These are phyloP conservation scores for Tulasnella sp. DNA, from an alignment of 768 basidiomycete genomes.

Conservation along the genomic window DNA sequence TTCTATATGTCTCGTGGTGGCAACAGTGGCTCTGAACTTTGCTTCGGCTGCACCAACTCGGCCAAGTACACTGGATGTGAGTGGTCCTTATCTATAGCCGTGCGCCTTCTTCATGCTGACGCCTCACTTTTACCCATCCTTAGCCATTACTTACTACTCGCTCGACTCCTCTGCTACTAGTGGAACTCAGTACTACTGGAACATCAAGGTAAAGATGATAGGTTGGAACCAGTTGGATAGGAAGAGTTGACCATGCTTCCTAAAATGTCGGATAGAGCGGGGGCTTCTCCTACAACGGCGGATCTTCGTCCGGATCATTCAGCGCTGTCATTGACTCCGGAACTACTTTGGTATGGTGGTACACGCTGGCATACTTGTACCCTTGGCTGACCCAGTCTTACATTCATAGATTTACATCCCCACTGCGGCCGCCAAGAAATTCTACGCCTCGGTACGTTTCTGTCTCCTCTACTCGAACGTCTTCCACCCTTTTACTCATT, in stretches of 20 bases:
- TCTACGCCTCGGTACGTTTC: background rate
- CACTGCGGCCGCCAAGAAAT: background rate
- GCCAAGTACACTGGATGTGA: slow-evolving; percentile 42
- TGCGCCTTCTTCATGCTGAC: background rate
- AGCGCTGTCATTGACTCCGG: slow-evolving; percentile 46
- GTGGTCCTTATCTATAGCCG: background rate
- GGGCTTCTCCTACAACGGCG: slow-evolving; percentile 28
- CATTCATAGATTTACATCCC: slow-evolving; percentile 16
- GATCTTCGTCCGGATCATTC: slow-evolving; percentile 9
- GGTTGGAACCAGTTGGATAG: background rate
- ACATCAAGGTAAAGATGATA: background rate
- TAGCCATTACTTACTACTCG: slow-evolving; percentile 43
- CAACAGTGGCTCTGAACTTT: slow-evolving; percentile 42
- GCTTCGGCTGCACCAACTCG: slow-evolving; percentile 46
- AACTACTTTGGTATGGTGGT: slow-evolving; percentile 40
- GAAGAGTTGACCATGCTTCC: background rate
- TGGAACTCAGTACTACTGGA: slow-evolving; percentile 23
- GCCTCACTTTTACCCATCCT: background rate
- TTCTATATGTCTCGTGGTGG: slow-evolving; percentile 41
- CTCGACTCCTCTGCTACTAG: slow-evolving; percentile 37
- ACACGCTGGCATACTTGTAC: slow-evolving; percentile 21
- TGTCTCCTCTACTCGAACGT: background rate
- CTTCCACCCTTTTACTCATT: background rate
- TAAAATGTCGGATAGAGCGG: background rate
- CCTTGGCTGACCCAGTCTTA: background rate